Evolutionary conservation across 2,329 filamentous ascomycete species (phyloP).

Genomic region (Colletotrichum lupini): DNA sequence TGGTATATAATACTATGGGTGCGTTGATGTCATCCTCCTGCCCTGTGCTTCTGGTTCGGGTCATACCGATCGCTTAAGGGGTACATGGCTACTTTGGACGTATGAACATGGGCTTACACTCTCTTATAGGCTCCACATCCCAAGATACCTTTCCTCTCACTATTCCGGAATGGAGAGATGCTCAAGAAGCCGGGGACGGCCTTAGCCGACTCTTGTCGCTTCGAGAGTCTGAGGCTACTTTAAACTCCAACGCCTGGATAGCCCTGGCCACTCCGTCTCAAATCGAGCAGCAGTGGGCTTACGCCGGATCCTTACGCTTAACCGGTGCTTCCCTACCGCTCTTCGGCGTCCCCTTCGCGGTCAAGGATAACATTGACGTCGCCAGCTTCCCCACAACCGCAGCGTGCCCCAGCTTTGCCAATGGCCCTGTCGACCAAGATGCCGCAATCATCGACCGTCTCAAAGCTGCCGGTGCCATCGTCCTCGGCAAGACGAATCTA

Average conservation of each 20-base stretch:
- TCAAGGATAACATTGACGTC: conserved; percentile 68
- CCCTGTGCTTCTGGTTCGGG: neutral
- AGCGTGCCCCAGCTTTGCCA: conserved; percentile 60
- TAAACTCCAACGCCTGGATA: conserved; percentile 45
- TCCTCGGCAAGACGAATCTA: conserved; percentile 69
- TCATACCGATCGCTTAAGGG: neutral
- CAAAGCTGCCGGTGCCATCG: conserved; percentile 63
- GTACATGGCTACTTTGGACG: neutral
- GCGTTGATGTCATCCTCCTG: conserved; percentile 1
- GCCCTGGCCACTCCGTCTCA: conserved; percentile 43
- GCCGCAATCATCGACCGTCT: conserved; percentile 61
- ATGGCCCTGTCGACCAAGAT: conserved; percentile 55
- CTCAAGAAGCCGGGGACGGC: conserved; percentile 40
- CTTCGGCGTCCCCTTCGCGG: conserved; percentile 66
- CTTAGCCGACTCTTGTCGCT: conserved; percentile 42
- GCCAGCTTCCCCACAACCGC: conserved; percentile 62
- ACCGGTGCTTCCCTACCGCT: conserved; percentile 57
- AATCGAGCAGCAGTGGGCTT: conserved; percentile 41
- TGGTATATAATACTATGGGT: conserved; percentile 22
- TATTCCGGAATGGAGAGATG: conserved; percentile 39
- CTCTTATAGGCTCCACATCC: conserved; percentile 18
- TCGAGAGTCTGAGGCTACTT: conserved; percentile 38
- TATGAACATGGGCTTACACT: conserved; percentile 17
- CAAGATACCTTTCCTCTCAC: conserved; percentile 35
- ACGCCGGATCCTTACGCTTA: conserved; percentile 56